Evolutionary conservation across 169 alveolate species (phyloP).

Genomic region (Eimeria acervulina): DNA sequence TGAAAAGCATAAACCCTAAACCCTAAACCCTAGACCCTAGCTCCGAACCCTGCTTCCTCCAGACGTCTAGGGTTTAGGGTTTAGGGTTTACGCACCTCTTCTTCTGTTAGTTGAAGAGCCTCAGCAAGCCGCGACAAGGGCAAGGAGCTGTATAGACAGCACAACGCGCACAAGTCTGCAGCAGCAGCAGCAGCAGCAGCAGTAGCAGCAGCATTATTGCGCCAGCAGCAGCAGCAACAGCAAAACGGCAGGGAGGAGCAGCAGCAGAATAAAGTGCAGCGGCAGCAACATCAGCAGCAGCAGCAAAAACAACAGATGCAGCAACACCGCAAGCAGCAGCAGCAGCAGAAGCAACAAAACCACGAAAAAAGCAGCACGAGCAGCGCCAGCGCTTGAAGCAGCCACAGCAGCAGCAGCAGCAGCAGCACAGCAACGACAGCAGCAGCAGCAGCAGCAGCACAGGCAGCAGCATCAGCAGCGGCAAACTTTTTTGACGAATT

Average conservation of each 20-base stretch:
- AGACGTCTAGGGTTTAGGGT: neutral
- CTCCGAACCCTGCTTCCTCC: neutral
- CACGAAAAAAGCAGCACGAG: neutral
- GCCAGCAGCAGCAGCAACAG: neutral
- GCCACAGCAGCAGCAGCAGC: neutral
- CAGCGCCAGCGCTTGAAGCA: neutral
- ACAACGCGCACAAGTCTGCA: slow-evolving; percentile 4
- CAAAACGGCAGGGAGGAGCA: no score
- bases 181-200: slow-evolving; percentile 54
- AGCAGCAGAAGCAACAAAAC: neutral
- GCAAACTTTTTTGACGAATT: neutral
- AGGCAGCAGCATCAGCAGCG: neutral
- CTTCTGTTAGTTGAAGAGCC: neutral
- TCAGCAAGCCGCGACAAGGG: neutral
- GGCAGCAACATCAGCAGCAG: no score
- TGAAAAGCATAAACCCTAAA: slow-evolving; percentile 8
- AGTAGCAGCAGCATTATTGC: neutral
- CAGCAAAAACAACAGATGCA: no score
- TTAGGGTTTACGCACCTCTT: slow-evolving; percentile 4
- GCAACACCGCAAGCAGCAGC: no score
- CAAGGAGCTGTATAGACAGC: slow-evolving; percentile 18
- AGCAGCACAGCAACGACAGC: neutral
- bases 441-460: neutral
- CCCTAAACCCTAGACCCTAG: slow-evolving; percentile 30
- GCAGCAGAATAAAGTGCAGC: no score